Evolutionary conservation across 2,329 filamentous ascomycete species (phyloP).

Genomic region (Botrytis elliptica): DNA sequence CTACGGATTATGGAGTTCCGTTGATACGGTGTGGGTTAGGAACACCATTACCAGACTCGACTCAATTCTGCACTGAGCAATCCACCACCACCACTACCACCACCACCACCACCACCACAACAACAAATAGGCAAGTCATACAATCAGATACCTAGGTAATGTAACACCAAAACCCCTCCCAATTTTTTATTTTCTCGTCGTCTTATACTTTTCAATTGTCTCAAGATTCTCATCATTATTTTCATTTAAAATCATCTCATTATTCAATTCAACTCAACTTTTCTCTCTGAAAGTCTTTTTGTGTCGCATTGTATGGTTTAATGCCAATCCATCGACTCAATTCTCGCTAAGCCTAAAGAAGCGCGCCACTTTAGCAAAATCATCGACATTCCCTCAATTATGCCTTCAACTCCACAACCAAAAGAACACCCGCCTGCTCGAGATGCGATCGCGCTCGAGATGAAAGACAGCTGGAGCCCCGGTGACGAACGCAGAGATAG

Average conservation of each 20-base stretch:
- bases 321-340: slow-evolving; percentile 23
- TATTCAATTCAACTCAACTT: neutral
- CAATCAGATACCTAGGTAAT: slow-evolving; percentile 21
- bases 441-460: slow-evolving; percentile 41
- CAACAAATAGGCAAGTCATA: slow-evolving; percentile 21
- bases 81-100: neutral
- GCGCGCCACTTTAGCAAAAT: slow-evolving; percentile 24
- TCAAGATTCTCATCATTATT: neutral
- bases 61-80: slow-evolving; percentile 7
- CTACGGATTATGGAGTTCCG: neutral
- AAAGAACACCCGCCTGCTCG: slow-evolving; percentile 29
- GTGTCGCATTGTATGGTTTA: slow-evolving; percentile 22
- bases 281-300: slow-evolving; percentile 5
- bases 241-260: neutral
- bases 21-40: neutral
- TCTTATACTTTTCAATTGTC: neutral
- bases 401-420: slow-evolving; percentile 17
- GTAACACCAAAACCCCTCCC: slow-evolving; percentile 20
- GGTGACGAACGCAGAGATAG: slow-evolving; percentile 45
- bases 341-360: slow-evolving; percentile 24
- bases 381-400: slow-evolving; percentile 23
- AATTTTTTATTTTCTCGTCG: slow-evolving; percentile 7
- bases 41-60: slow-evolving; percentile 13
- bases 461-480: slow-evolving; percentile 45
- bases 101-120: neutral